phyloP scores from a whole-genome alignment of 257 asterid genomes.

The Datura wrightii region DNA sequence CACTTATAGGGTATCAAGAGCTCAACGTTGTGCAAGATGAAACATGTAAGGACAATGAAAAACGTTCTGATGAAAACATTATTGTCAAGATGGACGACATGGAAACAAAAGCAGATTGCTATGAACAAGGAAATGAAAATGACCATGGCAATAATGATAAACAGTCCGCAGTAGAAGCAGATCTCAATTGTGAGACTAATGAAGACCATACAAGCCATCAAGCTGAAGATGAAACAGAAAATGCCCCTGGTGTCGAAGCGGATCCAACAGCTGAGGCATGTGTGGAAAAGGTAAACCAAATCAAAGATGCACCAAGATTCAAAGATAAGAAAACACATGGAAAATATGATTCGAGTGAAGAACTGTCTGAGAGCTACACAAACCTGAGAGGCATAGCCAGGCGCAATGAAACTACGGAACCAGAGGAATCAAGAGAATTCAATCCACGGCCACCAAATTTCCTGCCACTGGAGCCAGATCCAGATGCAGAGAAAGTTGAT shows the following conservation, averaged over 20 bases:
- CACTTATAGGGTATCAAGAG: slow-evolving; percentile 28
- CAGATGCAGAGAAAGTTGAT: slow-evolving; percentile 76
- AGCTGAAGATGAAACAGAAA: slow-evolving; percentile 17
- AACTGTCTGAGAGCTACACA: slow-evolving; percentile 27
- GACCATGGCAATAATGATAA: neutral
- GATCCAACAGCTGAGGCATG: slow-evolving; percentile 24
- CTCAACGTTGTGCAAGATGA: slow-evolving; percentile 17
- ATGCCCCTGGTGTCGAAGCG: neutral
- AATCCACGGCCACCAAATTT: slow-evolving; percentile 83
- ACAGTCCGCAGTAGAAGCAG: neutral
- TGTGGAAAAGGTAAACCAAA: slow-evolving; percentile 7
- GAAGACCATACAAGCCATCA: neutral
- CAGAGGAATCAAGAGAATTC: slow-evolving; percentile 53
- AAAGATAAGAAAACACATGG: slow-evolving; percentile 16
- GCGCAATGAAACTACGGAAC: slow-evolving; percentile 45
- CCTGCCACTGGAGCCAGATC: slow-evolving; percentile 61
- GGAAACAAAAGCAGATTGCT: neutral
- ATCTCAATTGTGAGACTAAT: neutral
- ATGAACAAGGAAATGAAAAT: slow-evolving; percentile 9
- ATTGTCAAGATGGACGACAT: slow-evolving; percentile 6
- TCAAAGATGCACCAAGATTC: neutral
- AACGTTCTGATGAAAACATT: neutral
- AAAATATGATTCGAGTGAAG: slow-evolving; percentile 23
- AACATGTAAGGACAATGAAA: neutral
- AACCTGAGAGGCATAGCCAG: slow-evolving; percentile 39